phyloP scores from a whole-genome alignment of 108 stramenopile genomes.

The Phaeodactylum tricornutum region DNA sequence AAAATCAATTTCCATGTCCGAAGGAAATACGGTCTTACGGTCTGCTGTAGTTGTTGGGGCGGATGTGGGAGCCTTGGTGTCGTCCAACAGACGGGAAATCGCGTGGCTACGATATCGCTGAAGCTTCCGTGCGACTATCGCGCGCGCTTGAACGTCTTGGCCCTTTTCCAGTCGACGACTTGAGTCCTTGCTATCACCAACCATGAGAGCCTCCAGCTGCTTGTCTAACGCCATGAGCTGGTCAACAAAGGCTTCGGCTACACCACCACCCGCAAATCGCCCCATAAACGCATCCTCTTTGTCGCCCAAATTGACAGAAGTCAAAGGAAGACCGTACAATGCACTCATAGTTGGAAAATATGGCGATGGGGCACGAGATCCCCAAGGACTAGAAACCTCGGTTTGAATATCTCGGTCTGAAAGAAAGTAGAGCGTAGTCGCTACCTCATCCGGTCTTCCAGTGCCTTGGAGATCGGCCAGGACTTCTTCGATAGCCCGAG shows the following conservation, averaged over 20 bases:
- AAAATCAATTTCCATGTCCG: slow-evolving; percentile 42
- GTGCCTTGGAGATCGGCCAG: neutral
- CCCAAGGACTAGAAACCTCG: slow-evolving; percentile 52
- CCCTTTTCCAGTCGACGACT: neutral
- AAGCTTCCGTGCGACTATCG: slow-evolving; percentile 2
- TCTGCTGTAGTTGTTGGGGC: neutral
- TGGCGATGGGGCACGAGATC: slow-evolving; percentile 47
- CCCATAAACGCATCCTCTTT: slow-evolving; percentile 13
- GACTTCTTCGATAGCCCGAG: neutral
- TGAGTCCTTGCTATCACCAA: neutral
- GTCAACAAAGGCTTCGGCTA: slow-evolving; percentile 30
- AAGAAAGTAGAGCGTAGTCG: slow-evolving; percentile 50
- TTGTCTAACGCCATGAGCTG: slow-evolving; percentile 20
- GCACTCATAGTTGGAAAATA: slow-evolving; percentile 22
- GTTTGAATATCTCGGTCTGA: slow-evolving; percentile 53
- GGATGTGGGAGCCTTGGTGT: slow-evolving; percentile 14
- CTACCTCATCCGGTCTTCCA: slow-evolving; percentile 10
- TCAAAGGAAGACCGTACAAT: slow-evolving; percentile 42
- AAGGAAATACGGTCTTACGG: neutral
- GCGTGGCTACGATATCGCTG: too few relatives aligned
- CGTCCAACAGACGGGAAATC: slow-evolving; percentile 15
- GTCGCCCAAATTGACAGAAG: slow-evolving; percentile 3
- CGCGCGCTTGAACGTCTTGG: neutral
- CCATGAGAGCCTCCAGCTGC: slow-evolving; percentile 11
- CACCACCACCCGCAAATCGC: slow-evolving; percentile 53